Evolutionary conservation across 2,329 filamentous ascomycete genomes (phyloP).

Genomic region (Ascosphaera acerosa): DNA sequence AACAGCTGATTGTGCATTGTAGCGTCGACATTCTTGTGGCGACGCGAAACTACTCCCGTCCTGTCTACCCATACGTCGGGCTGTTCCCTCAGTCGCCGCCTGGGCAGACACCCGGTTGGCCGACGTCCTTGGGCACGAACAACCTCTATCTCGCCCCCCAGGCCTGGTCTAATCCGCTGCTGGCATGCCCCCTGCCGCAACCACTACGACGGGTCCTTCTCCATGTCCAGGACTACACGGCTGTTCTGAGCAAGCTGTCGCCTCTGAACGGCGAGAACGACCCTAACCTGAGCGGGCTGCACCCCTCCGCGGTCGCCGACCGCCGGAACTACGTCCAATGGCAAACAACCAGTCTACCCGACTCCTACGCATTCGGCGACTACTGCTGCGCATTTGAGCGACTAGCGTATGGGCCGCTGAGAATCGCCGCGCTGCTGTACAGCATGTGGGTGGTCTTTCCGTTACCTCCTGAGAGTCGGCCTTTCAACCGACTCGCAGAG

Average conservation of each 20-base stretch:
- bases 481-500: slow-evolving; percentile 10
- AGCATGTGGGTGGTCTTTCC: slow-evolving; percentile 17
- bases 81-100: slow-evolving; percentile 7
- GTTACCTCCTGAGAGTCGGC: slow-evolving; percentile 15
- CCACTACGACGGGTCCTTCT: slow-evolving; percentile 6
- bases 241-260: slow-evolving; percentile 4
- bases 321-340: slow-evolving; percentile 18
- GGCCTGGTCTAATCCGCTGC: slow-evolving; percentile 4
- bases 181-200: slow-evolving; percentile 2
- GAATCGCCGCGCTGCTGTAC: slow-evolving; percentile 13
- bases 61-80: slow-evolving; percentile 7
- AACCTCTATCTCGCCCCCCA: slow-evolving; percentile 4
- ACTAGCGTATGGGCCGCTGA: background rate
- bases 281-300: too few relatives aligned
- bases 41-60: slow-evolving; percentile 7
- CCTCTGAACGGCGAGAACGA: slow-evolving; percentile 2
- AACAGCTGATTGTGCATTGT: background rate
- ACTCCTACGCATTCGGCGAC: background rate
- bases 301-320: slow-evolving; percentile 9
- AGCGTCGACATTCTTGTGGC: slow-evolving; percentile 9
- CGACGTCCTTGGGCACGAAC: slow-evolving; percentile 2
- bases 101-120: slow-evolving; percentile 6
- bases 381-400: background rate
- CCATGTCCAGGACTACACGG: slow-evolving; percentile 10
- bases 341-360: slow-evolving; percentile 11